Evolutionary conservation across 192 early-diverging fungal genomes (phyloP).

Genomic region (Podochytrium sp.): DNA sequence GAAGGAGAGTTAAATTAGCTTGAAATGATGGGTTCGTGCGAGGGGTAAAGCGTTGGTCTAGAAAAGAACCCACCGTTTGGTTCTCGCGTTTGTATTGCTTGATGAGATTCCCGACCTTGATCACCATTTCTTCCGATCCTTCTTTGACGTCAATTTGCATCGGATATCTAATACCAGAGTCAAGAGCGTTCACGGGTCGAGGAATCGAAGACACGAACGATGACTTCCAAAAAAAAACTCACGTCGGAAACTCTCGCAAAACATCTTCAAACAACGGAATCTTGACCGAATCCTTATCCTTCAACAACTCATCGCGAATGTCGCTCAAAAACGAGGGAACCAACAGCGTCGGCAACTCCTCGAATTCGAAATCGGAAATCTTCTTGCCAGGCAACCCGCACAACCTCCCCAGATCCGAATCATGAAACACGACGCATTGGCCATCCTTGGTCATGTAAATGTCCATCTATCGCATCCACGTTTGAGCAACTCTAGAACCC

Average conservation of each 20-base stretch:
- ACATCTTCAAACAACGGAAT: constrained; percentile 49
- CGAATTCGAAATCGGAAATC: constrained; percentile 42
- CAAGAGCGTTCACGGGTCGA: not conserved
- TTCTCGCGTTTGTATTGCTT: constrained; percentile 33
- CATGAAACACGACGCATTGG: constrained; percentile 53
- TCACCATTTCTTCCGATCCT: constrained; percentile 45
- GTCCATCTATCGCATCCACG: constrained; percentile 38
- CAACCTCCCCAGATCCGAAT: constrained; percentile 37
- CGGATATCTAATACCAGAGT: constrained; percentile 28
- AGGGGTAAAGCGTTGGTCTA: too few relatives aligned
- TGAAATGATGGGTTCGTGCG: not conserved
- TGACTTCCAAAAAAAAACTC: too few relatives aligned
- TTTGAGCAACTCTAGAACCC: not conserved
- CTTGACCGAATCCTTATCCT: constrained; percentile 36
- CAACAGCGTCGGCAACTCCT: constrained; percentile 46
- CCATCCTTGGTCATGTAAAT: constrained; percentile 51
- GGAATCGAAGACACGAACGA: not conserved
- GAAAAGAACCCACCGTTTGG: constrained; percentile 28
- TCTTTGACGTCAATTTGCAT: constrained; percentile 57
- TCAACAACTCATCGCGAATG: constrained; percentile 22
- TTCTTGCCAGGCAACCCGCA: constrained; percentile 40
- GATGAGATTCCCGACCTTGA: constrained; percentile 47
- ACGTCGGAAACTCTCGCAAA: constrained; percentile 44
- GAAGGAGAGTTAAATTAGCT: not conserved
- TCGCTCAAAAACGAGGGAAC: constrained; percentile 24